Percentiles rank a stretch among this genome's conserved stretches.
Evolutionary conservation across 352 stramenopile species (phyloP).

Genomic region (Globisporangium middletonii): DNA sequence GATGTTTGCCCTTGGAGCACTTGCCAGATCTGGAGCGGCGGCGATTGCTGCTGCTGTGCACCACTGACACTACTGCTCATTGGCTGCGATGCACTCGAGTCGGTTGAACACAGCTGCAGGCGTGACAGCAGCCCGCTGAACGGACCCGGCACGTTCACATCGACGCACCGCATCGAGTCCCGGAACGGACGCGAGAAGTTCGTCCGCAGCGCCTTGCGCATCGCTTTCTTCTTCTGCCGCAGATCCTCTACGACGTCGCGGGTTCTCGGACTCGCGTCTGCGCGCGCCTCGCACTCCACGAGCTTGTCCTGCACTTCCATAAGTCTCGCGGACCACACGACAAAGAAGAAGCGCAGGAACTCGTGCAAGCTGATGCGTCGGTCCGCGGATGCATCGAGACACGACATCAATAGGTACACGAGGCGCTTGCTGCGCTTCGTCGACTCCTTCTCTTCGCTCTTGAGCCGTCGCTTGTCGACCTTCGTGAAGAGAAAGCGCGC

Average conservation of each 20-base stretch:
- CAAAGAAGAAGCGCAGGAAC: constrained; percentile 48
- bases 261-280: background rate
- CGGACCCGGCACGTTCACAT: constrained; percentile 29
- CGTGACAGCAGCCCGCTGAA: constrained; percentile 29
- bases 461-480: constrained; percentile 14
- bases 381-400: constrained; percentile 37
- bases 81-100: background rate
- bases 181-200: constrained; percentile 52
- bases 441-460: constrained; percentile 13
- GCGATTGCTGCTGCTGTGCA: constrained; percentile 2
- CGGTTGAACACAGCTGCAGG: constrained; percentile 20
- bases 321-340: constrained; percentile 43
- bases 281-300: constrained; percentile 14
- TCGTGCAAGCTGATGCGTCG: constrained; percentile 35
- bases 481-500: constrained; percentile 34
- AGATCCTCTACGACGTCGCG: constrained; percentile 10
- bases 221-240: constrained; percentile 14
- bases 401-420: constrained; percentile 45
- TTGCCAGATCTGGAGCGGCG: constrained; percentile 24
- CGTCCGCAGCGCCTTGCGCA: constrained; percentile 32
- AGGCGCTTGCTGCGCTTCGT: constrained; percentile 27
- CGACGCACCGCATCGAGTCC: constrained; percentile 44
- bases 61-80: background rate
- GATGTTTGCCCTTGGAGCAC: constrained; percentile 25
- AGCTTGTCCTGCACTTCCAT: constrained; percentile 48